Percentiles rank a stretch among this genome's conserved stretches.
phyloP scores from a whole-genome alignment of 1,284 basidiomycete genomes.

The Fomitiporia mediterranea region DNA sequence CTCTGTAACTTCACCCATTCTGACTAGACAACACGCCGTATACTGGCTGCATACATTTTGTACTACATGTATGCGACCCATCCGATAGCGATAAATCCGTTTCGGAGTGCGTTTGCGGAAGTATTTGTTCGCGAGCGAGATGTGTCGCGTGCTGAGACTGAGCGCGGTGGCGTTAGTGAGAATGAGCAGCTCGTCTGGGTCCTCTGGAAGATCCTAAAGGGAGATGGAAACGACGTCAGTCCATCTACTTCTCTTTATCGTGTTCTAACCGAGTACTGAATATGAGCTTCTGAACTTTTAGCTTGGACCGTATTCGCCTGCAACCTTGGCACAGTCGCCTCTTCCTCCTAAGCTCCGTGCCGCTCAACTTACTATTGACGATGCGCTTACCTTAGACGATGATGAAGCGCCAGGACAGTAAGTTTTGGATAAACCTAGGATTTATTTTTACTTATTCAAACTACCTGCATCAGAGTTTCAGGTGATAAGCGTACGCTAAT shows the following conservation, averaged over 20 bases:
- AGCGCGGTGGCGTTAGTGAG: conserved; percentile 48
- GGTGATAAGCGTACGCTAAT: background rate
- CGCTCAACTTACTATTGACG: conserved; percentile 59
- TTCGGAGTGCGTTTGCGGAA: conserved; percentile 61
- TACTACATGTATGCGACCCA: conserved; percentile 62
- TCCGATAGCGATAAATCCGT: conserved; percentile 71
- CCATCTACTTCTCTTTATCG: conserved; percentile 9
- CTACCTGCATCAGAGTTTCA: background rate
- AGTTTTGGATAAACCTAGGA: background rate
- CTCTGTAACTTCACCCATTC: conserved; percentile 17
- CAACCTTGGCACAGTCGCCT: conserved; percentile 60
- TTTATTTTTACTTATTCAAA: background rate
- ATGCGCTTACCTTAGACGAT: conserved; percentile 45
- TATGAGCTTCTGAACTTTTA: conserved; percentile 26
- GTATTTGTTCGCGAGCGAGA: conserved; percentile 63
- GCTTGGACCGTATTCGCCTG: conserved; percentile 75
- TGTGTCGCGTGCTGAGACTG: conserved; percentile 46
- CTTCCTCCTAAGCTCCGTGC: conserved; percentile 68
- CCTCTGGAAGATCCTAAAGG: conserved; percentile 74
- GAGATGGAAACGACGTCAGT: conserved; percentile 71
- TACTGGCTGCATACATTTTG: conserved; percentile 60
- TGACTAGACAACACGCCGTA: conserved; percentile 57
- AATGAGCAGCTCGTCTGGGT: conserved; percentile 79
- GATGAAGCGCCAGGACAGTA: conserved; percentile 35
- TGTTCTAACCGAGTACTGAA: background rate